phyloP scores from a whole-genome alignment of 2,329 filamentous ascomycete species.

The Stagonosporopsis chrysanthemi region DNA sequence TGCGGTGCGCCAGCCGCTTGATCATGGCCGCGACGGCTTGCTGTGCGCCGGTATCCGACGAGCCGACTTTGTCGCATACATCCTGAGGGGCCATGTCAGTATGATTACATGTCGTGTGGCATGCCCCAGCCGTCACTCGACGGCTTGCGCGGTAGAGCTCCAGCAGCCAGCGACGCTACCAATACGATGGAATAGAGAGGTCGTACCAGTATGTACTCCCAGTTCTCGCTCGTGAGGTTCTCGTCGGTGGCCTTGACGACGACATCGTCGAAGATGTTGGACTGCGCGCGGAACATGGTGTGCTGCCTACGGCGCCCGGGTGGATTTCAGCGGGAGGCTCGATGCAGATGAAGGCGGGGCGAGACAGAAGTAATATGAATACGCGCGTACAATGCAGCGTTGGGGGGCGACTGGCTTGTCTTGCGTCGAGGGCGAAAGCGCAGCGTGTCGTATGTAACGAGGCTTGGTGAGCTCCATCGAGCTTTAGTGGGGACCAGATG shows the following conservation, averaged over 20 bases:
- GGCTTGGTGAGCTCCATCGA: conserved; percentile 31
- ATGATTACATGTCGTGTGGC: neutral
- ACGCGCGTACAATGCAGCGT: neutral
- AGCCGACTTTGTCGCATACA: conserved; percentile 66
- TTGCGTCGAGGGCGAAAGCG: conserved; percentile 10
- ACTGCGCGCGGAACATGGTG: conserved; percentile 61
- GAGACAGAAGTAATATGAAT: neutral
- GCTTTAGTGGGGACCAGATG: conserved; percentile 15
- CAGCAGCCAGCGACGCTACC: neutral
- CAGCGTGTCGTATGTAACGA: conserved; percentile 26
- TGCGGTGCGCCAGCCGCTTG: conserved; percentile 88
- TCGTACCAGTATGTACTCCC: conserved; percentile 71
- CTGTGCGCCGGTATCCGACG: conserved; percentile 68
- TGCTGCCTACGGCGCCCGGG: conserved; percentile 10
- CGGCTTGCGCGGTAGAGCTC: no score
- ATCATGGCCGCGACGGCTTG: conserved; percentile 90
- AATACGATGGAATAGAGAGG: no score
- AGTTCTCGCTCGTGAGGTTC: conserved; percentile 87
- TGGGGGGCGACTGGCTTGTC: conserved; percentile 1
- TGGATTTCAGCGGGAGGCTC: neutral
- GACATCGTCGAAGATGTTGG: conserved; percentile 74
- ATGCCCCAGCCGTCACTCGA: no score
- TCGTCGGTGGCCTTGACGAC: conserved; percentile 92
- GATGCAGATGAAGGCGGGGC: neutral
- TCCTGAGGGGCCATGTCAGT: conserved; percentile 51